Percentiles rank a stretch among this genome's conserved stretches.
These are phyloP conservation scores for Laguncularia racemosa DNA, from an alignment of 345 rosid species.

Conservation along the genomic window DNA sequence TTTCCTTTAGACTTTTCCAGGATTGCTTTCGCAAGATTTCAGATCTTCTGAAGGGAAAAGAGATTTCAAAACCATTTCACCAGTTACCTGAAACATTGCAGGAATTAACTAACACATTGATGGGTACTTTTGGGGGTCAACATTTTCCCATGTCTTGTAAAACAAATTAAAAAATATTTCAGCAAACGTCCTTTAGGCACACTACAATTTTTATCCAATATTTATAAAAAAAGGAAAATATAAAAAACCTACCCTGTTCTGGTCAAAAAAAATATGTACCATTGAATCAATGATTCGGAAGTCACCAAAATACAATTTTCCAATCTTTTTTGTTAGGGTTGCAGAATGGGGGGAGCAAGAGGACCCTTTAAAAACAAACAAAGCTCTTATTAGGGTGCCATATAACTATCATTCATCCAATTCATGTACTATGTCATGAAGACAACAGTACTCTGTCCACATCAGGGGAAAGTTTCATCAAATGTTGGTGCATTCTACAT, in stretches of 20 bases:
- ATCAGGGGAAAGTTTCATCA: no score
- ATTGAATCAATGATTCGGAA: constrained; percentile 73
- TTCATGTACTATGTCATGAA: no score
- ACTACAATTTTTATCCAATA: no score
- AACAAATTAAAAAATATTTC: neutral
- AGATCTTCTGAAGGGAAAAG: constrained; percentile 74
- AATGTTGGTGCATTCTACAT: no score
- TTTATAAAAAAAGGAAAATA: neutral
- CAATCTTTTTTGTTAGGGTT: constrained; percentile 78
- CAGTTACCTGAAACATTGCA: constrained; percentile 58
- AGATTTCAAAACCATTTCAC: constrained; percentile 98
- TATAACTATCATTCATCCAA: neutral
- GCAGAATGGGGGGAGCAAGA: constrained; percentile 85
- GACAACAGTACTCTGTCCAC: no score
- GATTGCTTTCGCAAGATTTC: constrained; percentile 87
- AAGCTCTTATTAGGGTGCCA: neutral
- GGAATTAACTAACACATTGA: neutral
- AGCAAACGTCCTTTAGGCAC: no score
- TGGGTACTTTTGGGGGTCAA: no score
- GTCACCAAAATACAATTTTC: constrained; percentile 88
- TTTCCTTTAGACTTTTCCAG: constrained; percentile 90
- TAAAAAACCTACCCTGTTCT: constrained; percentile 70
- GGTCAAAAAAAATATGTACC: constrained; percentile 82
- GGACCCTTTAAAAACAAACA: constrained; percentile 59
- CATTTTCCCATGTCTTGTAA: neutral